phyloP scores from a whole-genome alignment of 169 alveolate genomes.

The Cryptosporidium baileyi region DNA sequence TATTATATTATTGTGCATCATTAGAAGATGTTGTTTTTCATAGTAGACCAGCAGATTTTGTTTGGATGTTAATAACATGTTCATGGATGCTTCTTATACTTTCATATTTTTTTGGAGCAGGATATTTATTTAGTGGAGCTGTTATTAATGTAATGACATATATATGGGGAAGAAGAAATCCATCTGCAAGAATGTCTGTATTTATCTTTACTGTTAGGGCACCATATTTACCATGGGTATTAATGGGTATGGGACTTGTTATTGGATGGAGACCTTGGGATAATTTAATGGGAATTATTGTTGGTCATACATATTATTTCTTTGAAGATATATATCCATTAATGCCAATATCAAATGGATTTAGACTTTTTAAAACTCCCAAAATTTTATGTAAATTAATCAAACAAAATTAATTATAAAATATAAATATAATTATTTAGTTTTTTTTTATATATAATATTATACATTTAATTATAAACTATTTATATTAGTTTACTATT shows the following conservation, averaged over 20 bases:
- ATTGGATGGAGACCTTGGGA: conserved; percentile 87
- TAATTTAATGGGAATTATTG: conserved; percentile 86
- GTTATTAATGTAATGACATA: conserved; percentile 90
- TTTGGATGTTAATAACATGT: conserved; percentile 83
- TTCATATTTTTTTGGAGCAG: conserved; percentile 78
- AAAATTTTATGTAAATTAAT: conserved; percentile 72
- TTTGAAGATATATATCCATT: conserved; percentile 89
- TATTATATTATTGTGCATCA: conserved; percentile 79
- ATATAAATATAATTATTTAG: neutral
- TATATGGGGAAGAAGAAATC: conserved; percentile 91
- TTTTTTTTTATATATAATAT: neutral
- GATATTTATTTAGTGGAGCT: conserved; percentile 88
- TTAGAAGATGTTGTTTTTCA: conserved; percentile 74
- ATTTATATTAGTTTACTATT: neutral
- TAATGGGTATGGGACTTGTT: conserved; percentile 80
- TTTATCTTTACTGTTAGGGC: conserved; percentile 88
- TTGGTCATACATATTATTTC: conserved; percentile 89
- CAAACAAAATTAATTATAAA: conserved; percentile 63
- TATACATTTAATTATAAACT: too few relatives aligned
- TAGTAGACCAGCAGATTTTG: conserved; percentile 85
- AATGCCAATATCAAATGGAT: conserved; percentile 88
- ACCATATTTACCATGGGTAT: conserved; percentile 89
- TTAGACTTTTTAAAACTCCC: conserved; percentile 86
- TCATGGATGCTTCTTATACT: conserved; percentile 74
- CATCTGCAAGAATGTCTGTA: conserved; percentile 84